A percentile compares a stretch with the other conserved stretches of the same genome.
Evolutionary conservation across 495 filamentous ascomycete genomes (phyloP).

Genomic region (Peziza echinospora): DNA sequence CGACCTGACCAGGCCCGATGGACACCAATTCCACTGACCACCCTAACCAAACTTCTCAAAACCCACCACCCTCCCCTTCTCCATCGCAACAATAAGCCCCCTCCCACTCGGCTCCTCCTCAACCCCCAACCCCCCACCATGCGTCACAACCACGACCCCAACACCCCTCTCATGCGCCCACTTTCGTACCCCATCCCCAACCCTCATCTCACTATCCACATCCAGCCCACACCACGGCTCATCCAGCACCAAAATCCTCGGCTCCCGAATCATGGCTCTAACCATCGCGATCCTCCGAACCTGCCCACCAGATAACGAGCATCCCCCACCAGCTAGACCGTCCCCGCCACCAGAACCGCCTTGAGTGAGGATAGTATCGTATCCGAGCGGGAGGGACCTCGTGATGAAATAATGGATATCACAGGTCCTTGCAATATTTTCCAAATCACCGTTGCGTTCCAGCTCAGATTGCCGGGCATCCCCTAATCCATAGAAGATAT

Average conservation of each 20-base stretch:
- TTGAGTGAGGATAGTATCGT: constrained; percentile 53
- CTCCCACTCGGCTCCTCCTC: constrained; percentile 2
- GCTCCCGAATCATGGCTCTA: constrained; percentile 48
- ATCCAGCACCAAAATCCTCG: constrained; percentile 57
- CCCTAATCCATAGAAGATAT: constrained; percentile 60
- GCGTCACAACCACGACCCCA: constrained; percentile 1
- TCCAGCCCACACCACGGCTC: constrained; percentile 77
- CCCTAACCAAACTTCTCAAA: no score
- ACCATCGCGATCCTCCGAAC: constrained; percentile 66
- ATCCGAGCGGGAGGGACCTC: constrained; percentile 49
- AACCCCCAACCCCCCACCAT: not conserved
- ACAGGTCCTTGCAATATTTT: constrained; percentile 39
- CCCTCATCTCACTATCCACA: constrained; percentile 37
- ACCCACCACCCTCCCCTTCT: no score
- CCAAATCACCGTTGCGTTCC: constrained; percentile 3
- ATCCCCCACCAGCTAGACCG: constrained; percentile 57
- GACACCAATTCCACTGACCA: no score
- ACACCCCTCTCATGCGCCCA: not conserved
- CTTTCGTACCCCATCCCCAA: constrained; percentile 18
- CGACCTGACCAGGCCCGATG: no score
- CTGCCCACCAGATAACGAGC: constrained; percentile 61
- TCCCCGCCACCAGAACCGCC: constrained; percentile 40
- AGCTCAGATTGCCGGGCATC: no score
- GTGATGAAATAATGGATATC: constrained; percentile 63
- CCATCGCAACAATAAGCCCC: constrained; percentile 2